phyloP scores from a whole-genome alignment of 371 early-diverging fungal genomes.

The Choanephora cucurbitarum region DNA sequence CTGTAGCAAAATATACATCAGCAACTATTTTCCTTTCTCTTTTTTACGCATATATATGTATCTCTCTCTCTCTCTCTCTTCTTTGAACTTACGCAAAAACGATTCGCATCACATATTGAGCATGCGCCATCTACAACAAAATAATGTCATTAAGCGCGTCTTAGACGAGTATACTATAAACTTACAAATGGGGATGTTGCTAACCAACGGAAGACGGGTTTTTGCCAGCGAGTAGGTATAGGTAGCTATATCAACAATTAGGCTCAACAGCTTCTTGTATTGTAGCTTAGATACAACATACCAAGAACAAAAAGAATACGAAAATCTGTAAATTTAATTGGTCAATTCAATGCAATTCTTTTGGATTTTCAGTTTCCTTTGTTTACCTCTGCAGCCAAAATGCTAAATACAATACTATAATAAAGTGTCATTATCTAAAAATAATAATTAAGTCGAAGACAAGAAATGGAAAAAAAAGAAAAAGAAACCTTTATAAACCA shows the following conservation, averaged over 20 bases:
- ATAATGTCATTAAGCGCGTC: constrained; percentile 1
- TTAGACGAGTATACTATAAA: not conserved
- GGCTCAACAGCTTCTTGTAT: too few relatives aligned
- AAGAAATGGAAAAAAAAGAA: constrained; percentile 2
- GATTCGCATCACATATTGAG: constrained; percentile 51
- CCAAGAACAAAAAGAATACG: constrained; percentile 49
- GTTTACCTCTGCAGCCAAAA: constrained; percentile 44
- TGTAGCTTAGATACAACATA: too few relatives aligned
- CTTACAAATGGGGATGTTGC: constrained; percentile 35
- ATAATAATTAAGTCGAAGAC: too few relatives aligned
- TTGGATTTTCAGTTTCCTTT: not conserved
- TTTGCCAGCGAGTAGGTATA: constrained; percentile 55
- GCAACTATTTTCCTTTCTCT: too few relatives aligned
- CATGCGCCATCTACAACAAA: constrained; percentile 36
- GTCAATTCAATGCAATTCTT: not conserved
- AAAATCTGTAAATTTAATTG: constrained; percentile 33
- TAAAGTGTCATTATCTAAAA: constrained; percentile 44
- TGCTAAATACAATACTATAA: constrained; percentile 42
- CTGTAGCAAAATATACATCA: constrained; percentile 19
- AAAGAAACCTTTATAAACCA: not conserved
- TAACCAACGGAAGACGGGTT: constrained; percentile 52
- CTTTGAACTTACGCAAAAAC: constrained; percentile 52
- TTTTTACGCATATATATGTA: too few relatives aligned
- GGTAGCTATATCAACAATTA: constrained; percentile 42
- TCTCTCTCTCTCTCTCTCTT: too few relatives aligned